Evolutionary conservation across 2,329 filamentous ascomycete species (phyloP), one percentile per base, ranked within the genome.

Genomic region (Diaporthe destruens): DNA sequence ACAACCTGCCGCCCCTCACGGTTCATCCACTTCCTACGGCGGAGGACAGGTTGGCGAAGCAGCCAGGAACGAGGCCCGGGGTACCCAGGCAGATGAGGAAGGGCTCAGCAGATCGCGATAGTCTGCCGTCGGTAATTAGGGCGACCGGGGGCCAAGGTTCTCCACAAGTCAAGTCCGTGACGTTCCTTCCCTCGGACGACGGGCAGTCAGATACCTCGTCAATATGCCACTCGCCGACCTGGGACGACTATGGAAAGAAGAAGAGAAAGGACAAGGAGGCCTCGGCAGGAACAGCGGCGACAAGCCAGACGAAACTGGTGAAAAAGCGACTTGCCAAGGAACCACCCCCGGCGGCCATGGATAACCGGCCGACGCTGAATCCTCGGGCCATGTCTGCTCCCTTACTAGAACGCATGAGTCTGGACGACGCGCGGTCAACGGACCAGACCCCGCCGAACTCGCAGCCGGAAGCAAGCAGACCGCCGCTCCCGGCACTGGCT

Each of bases 211-310:
- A 85, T 63, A 80, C 84, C 61, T 86, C 84, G 4, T 87, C 85
- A 0, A 88, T 90, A 69, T 91, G 89, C 74, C 87, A 90, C 71
- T 91, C 89, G 1, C 89, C 89, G 1, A 90, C 86, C 71, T 91
- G 89, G 89, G 88, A 90, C 74, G 85, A 87, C 29, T 88, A 88
- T 75, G 84, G 84, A 3, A 84, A 85, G 25, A 86, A 83, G 75
- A 89, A 87, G 76, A 87, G 85, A 77, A 87, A 88, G 74, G 88
- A 86, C 78, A 88, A 86, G 76, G 80, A 81, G 18, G 81, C 83
- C 47, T 78, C 20, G 81, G 51, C 53, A 81, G 29, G 36, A 20
- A 39, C 56, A 44, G 36, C 56, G 25, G 23, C n/a, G 25, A 29
- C 67, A n/a, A 81, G 79, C 59, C 81, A 84, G 53, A 80, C 78